Percentiles rank a stretch among this genome's conserved stretches.
phyloP scores from a whole-genome alignment of 2,329 filamentous ascomycete species.

The Colletotrichum sp. region DNA sequence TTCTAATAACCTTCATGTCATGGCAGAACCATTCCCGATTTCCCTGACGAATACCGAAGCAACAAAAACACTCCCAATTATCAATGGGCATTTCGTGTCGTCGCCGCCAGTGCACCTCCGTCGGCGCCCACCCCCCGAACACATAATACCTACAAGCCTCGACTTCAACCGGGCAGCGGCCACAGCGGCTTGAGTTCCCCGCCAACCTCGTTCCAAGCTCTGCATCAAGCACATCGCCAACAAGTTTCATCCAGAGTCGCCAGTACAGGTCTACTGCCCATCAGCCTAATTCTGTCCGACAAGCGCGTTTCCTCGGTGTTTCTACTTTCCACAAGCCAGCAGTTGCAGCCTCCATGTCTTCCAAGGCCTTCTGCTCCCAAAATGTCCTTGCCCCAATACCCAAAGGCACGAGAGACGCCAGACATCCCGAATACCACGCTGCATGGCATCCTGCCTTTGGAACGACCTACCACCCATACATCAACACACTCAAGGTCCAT shows the following conservation, averaged over 20 bases:
- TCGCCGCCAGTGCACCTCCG: not conserved
- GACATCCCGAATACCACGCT: not conserved
- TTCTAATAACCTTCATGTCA: not conserved
- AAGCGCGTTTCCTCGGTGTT: accelerated
- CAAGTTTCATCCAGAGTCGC: accelerated
- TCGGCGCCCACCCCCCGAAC: not conserved
- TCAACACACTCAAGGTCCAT: too few relatives aligned
- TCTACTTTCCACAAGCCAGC: too few relatives aligned
- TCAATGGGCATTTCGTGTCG: not conserved
- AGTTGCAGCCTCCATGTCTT: too few relatives aligned
- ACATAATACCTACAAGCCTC: not conserved
- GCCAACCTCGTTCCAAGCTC: not conserved
- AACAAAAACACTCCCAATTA: not conserved
- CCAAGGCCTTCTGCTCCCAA: not conserved
- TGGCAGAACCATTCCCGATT: not conserved
- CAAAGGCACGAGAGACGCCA: accelerated
- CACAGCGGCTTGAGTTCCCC: not conserved
- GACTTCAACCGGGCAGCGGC: not conserved
- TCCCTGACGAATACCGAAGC: not conserved
- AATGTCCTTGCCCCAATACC: accelerated
- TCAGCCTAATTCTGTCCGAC: not conserved
- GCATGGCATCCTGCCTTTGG: too few relatives aligned
- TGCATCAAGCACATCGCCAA: not conserved
- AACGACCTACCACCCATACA: too few relatives aligned
- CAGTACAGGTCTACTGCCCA: not conserved